Conservation (phyloP, 83 land plant species). For the Picea mariana region DNA sequence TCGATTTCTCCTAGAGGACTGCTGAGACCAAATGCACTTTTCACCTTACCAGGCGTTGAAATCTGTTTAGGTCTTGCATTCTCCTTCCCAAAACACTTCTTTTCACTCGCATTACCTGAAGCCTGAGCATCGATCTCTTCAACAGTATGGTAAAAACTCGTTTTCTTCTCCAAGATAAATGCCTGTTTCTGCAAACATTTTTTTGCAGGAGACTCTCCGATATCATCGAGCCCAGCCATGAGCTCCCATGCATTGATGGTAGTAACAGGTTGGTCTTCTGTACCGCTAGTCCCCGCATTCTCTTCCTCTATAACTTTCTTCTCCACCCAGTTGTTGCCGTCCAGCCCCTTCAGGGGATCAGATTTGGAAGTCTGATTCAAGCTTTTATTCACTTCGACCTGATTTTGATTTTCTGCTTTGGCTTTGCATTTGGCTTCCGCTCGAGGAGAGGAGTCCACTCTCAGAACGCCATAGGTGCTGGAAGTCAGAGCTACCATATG, state of each 20-base stretch:
- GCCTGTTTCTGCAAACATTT: not conserved
- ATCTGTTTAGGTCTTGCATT: not conserved
- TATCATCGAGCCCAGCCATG: conserved; percentile 12
- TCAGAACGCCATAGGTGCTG: conserved; percentile 20
- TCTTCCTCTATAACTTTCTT: not conserved
- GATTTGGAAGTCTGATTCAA: not conserved
- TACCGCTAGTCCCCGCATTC: not conserved
- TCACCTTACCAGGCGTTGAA: not conserved
- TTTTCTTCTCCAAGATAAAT: not conserved
- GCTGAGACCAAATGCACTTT: not conserved
- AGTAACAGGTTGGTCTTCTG: not conserved
- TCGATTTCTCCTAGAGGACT: not conserved
- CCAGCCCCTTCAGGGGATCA: not conserved
- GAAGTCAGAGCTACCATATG: conserved; percentile 28
- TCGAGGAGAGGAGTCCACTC: not conserved
- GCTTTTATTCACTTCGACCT: not conserved
- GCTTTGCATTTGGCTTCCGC: not conserved
- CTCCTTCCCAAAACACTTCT: not conserved
- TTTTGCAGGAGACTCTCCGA: not conserved
- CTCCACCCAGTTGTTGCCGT: not conserved
- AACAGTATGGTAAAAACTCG: no score
- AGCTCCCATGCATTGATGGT: conserved; percentile 21
- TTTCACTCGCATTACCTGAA: no score
- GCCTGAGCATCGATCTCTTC: no score
- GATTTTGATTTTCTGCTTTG: not conserved